Conservation (phyloP, 2,329 filamentous ascomycete genomes). For the Fusarium udum region DNA sequence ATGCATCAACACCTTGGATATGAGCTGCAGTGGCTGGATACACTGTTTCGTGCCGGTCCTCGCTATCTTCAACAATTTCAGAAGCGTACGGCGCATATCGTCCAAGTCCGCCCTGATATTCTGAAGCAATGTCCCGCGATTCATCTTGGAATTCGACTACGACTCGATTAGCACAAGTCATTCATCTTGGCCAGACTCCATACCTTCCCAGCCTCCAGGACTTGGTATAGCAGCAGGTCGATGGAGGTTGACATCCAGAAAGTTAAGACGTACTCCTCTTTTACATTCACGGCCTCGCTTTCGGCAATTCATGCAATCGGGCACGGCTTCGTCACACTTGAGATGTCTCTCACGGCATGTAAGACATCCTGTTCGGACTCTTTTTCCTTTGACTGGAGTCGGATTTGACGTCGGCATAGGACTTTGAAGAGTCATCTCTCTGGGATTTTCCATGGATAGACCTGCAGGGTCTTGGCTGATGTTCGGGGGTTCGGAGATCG, state of each 20-base stretch:
- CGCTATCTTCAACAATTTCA: not conserved
- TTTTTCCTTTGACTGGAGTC: conserved; percentile 61
- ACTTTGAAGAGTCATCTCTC: conserved; percentile 18
- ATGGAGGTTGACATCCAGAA: conserved; percentile 84
- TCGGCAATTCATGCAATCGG: conserved; percentile 78
- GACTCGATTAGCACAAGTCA: conserved; percentile 11
- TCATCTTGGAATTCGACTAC: conserved; percentile 85
- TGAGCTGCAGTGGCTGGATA: not conserved
- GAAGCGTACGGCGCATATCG: conserved; percentile 67
- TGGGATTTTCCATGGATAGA: conserved; percentile 15
- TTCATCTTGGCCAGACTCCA: not conserved
- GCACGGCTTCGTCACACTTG: conserved; percentile 83
- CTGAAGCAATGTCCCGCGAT: conserved; percentile 87
- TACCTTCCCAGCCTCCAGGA: conserved; percentile 41
- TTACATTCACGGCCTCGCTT: conserved; percentile 90
- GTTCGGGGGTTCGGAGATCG: conserved; percentile 17
- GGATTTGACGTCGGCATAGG: conserved; percentile 15
- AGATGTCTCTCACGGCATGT: conserved; percentile 90
- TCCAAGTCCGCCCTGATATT: conserved; percentile 82
- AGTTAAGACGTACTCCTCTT: conserved; percentile 87
- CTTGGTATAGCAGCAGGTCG: conserved; percentile 64
- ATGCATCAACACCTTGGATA: not conserved
- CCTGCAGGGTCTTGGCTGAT: conserved; percentile 4
- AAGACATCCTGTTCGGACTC: conserved; percentile 88
- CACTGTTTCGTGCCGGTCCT: not conserved